Evolutionary conservation across 345 rosid species (phyloP), one percentile per base, ranked within the genome.

Genomic region (Hevea brasiliensis): DNA sequence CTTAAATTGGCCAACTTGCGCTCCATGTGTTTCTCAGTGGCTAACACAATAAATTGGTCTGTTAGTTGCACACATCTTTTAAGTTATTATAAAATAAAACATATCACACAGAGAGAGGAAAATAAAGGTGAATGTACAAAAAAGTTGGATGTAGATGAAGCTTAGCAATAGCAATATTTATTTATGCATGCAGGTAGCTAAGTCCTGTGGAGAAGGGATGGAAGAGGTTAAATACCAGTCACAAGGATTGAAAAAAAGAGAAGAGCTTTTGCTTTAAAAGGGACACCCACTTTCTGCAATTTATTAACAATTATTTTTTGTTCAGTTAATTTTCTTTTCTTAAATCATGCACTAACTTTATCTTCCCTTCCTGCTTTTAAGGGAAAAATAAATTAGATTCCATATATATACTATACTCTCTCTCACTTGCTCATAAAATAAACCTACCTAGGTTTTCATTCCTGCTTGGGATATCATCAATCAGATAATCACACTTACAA

Each of bases 241-340:
- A 80, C 81, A 54, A 60, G 24, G 41, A 68, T 65, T 59, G 76
- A 67, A 78, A 81, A 37, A 84, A 84, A 71, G 84, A 8, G 71
- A 70, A 62, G 50, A 59, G 69, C 84, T 77, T 76, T 84, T 81
- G 81, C 85, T 67, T 89, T 84, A 85, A 89, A 89, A 86, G 94
- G 87, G 81, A 81, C 87, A 84, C 89, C 87, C 88, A 85, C 94
- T 89, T 89, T 89, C 90, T 85, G 89, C 89, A 81, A 76, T 81
- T 75, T 81, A 69, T 48, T n/a, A 65, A 59, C 58, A 68, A 77
- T 76, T 55, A 63, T 15, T 20, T 68, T 53, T 13, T 53, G n/a
- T 35, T 54, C 18, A 23, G 18, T 29, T 40, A 66, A 24, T 57
- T 56, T 70, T 82, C 66, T 68, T 82, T 83, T 82, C 62, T 51